These are phyloP conservation scores for Phylloboletellus chloephorus DNA, from an alignment of 1,284 basidiomycete species.

Conservation along the genomic window DNA sequence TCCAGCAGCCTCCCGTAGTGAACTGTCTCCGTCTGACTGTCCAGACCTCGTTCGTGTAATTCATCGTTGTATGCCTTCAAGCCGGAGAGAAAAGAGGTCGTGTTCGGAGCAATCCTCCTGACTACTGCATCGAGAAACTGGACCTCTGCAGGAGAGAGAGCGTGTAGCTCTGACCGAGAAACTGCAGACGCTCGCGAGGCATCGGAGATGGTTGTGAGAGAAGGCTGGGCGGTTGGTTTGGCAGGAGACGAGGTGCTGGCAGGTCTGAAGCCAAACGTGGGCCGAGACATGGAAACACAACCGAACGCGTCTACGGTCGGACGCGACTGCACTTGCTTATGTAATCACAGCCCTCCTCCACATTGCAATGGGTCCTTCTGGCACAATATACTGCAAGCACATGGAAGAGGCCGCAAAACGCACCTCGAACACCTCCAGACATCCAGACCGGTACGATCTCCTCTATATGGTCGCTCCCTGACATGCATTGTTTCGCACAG, in stretches of 20 bases:
- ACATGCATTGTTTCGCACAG: slow-evolving; percentile 12
- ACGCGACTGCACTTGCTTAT: no score
- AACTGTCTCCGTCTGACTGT: slow-evolving; percentile 71
- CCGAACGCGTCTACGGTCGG: slow-evolving; percentile 13
- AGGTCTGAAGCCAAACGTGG: slow-evolving; percentile 31
- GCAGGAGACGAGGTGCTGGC: slow-evolving; percentile 30
- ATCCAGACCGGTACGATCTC: slow-evolving; percentile 23
- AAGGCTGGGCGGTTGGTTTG: slow-evolving; percentile 13
- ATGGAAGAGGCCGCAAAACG: slow-evolving; percentile 25
- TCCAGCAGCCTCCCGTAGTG: slow-evolving; percentile 77
- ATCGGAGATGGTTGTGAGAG: slow-evolving; percentile 32
- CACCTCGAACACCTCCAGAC: slow-evolving; percentile 15
- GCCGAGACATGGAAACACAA: background rate
- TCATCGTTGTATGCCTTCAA: slow-evolving; percentile 79
- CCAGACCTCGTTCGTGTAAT: slow-evolving; percentile 64
- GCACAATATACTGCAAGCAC: slow-evolving; percentile 25
- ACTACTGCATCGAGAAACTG: slow-evolving; percentile 71
- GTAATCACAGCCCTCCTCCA: no score
- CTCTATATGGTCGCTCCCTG: slow-evolving; percentile 3
- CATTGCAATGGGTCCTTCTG: slow-evolving; percentile 10
- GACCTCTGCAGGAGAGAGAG: slow-evolving; percentile 56
- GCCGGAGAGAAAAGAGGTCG: slow-evolving; percentile 69
- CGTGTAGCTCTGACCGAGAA: slow-evolving; percentile 50
- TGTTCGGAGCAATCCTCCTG: slow-evolving; percentile 52
- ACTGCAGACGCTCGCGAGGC: slow-evolving; percentile 44